phyloP scores from a whole-genome alignment of 139 green algal genomes.

The Chlorella sp. region DNA sequence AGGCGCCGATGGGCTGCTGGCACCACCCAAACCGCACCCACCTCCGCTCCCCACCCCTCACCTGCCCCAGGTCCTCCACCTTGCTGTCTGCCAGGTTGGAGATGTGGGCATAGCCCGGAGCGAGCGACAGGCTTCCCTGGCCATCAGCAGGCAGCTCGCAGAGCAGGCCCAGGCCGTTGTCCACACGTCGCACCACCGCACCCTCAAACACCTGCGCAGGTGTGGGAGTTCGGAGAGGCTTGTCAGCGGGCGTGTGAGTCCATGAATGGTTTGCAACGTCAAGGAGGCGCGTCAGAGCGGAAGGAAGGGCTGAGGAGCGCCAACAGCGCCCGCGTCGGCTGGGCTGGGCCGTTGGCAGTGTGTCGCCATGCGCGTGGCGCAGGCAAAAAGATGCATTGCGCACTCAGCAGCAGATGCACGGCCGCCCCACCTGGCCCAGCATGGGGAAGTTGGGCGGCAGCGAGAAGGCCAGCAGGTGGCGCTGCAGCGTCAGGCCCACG shows the following conservation, averaged over 20 bases:
- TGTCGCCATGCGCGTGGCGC: too few species aligned
- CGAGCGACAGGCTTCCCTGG: neutral
- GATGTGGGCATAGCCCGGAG: slow-evolving; percentile 77
- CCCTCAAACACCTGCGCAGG: slow-evolving; percentile 51
- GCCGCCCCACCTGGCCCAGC: slow-evolving; percentile 47
- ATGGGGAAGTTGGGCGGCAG: slow-evolving; percentile 51
- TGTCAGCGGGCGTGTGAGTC: neutral
- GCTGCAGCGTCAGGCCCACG: slow-evolving; percentile 81
- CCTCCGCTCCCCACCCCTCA: neutral
- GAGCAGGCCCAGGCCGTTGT: slow-evolving; percentile 75
- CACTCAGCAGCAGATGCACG: neutral
- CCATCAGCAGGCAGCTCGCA: slow-evolving; percentile 60
- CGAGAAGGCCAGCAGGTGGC: slow-evolving; percentile 67
- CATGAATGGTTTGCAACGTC: neutral
- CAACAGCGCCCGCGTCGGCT: too few species aligned
- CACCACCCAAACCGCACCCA: too few species aligned
- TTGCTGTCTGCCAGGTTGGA: slow-evolving; percentile 75
- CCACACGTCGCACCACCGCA: slow-evolving; percentile 72
- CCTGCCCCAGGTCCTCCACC: slow-evolving; percentile 71
- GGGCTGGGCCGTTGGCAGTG: too few species aligned
- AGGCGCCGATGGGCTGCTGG: too few species aligned
- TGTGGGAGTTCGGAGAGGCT: too few species aligned
- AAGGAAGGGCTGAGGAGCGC: too few species aligned
- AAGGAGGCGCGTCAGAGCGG: neutral
- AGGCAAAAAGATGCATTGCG: neutral